phyloP scores from a whole-genome alignment of 345 rosid species.

The Geranium rotundifolium region DNA sequence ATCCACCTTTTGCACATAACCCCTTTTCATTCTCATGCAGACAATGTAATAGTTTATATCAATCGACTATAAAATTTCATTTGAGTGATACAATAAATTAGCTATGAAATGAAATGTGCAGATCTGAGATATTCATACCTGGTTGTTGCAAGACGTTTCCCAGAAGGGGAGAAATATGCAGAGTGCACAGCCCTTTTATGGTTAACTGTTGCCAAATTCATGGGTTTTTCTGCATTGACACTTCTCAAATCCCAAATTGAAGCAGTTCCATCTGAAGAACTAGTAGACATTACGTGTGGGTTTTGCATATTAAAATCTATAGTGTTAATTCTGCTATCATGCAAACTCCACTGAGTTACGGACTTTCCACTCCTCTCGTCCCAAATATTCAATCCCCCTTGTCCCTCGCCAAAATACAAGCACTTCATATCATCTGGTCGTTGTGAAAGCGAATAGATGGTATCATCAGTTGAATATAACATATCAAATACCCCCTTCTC shows the following conservation, averaged over 20 bases:
- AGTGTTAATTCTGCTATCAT: constrained; percentile 60
- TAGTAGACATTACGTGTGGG: constrained; percentile 56
- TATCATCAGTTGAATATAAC: constrained; percentile 34
- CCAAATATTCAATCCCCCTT: constrained; percentile 41
- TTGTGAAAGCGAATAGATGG: constrained; percentile 50
- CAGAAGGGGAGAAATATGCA: constrained; percentile 90
- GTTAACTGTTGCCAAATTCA: constrained; percentile 23
- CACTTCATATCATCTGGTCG: constrained; percentile 33
- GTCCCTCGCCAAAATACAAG: constrained; percentile 55
- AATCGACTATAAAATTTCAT: not conserved
- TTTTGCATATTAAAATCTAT: constrained; percentile 59
- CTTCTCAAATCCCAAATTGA: constrained; percentile 79
- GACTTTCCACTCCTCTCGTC: constrained; percentile 54
- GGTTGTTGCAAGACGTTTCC: constrained; percentile 59
- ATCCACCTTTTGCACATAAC: not conserved
- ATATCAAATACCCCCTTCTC: constrained; percentile 64
- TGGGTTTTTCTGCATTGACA: constrained; percentile 25
- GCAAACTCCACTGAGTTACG: constrained; percentile 37
- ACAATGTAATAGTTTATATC: not conserved
- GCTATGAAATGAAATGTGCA: not conserved
- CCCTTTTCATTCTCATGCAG: not conserved
- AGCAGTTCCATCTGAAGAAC: constrained; percentile 72
- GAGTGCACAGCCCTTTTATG: constrained; percentile 59
- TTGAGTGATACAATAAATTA: not conserved
- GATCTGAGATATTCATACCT: constrained; percentile 24